Percentiles rank a stretch among this genome's conserved stretches.
phyloP scores from a whole-genome alignment of 1,139 yeast genomes.

The Zygoascus hellenicus region DNA sequence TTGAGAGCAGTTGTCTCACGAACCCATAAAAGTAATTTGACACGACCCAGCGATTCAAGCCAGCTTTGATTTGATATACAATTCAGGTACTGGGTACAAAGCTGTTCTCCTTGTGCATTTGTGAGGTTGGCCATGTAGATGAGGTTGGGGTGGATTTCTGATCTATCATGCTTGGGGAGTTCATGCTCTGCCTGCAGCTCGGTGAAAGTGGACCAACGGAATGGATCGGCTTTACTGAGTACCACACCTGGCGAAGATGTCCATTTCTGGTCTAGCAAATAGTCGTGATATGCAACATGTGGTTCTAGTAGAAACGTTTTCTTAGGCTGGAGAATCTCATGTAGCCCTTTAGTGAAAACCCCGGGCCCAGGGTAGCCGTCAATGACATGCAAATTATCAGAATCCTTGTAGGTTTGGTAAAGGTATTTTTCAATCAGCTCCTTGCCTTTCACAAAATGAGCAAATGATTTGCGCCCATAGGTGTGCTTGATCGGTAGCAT shows the following conservation, averaged over 20 bases:
- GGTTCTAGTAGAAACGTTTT: slow-evolving; percentile 57
- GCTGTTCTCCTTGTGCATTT: slow-evolving; percentile 55
- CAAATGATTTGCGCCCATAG: slow-evolving; percentile 23
- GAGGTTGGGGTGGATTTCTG: slow-evolving; percentile 54
- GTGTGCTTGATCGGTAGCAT: slow-evolving; percentile 18
- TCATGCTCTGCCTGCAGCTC: slow-evolving; percentile 39
- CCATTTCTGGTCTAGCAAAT: slow-evolving; percentile 15
- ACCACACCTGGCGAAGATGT: slow-evolving; percentile 9
- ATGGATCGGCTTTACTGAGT: slow-evolving; percentile 44
- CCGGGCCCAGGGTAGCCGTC: slow-evolving; percentile 55
- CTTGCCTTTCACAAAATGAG: slow-evolving; percentile 15
- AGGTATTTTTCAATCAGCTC: slow-evolving; percentile 13
- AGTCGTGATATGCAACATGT: slow-evolving; percentile 35
- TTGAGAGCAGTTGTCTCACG: slow-evolving; percentile 57
- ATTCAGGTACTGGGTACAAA: slow-evolving; percentile 69
- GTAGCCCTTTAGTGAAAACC: slow-evolving; percentile 43
- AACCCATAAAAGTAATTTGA: slow-evolving; percentile 60
- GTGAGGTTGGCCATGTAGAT: slow-evolving; percentile 63
- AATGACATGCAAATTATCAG: slow-evolving; percentile 46
- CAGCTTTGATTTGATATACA: slow-evolving; percentile 68
- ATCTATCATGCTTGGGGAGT: slow-evolving; percentile 38
- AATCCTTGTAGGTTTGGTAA: slow-evolving; percentile 34
- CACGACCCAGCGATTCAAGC: slow-evolving; percentile 70
- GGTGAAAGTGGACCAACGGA: slow-evolving; percentile 56
- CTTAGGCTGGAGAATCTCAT: slow-evolving; percentile 52